Base-by-base conservation (phyloP, 345 rosid species). In the Populus davidiana region DNA sequence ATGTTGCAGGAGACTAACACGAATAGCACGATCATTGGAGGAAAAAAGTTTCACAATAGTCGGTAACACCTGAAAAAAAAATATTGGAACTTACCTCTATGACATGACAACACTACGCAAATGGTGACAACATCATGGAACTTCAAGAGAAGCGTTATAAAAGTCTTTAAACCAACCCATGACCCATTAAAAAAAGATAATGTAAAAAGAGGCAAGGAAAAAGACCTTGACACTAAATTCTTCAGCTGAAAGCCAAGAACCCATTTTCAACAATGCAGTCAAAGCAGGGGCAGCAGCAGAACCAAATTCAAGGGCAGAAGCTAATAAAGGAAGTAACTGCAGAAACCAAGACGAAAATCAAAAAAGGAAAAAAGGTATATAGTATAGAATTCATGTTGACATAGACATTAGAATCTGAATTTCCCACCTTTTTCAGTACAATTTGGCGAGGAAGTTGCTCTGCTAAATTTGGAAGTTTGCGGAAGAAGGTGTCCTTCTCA, bases 391-490 rank as follows among this genome's bases (percentile, higher is more conserved):
- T 73, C 72, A 7, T 75, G 59, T 20, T 20, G 23, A 56, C 27
- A 67, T 38, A 61, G n/a, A 77, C 80, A 77, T 44, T 69, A 36
- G 43, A 78, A 74, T 74, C 79, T 64, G 80, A 78, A 25, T 74
- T 69, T 62, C 83, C 72, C 61, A 92, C 99, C 95, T 94, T 94
- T 87, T 92, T 94, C 79, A 96, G 86, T 78, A 92, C 99, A 47
- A 94, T 96, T 85, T 88, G 95, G 36, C 98, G 95, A 82, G 99
- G 99, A 83, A 96, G 97, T 87, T 96, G 99, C 85, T 96, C 98
- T 56, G 97, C 89, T 82, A 96, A 81, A 89, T 88, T 96, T 83
- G 98, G 97, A 81, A 94, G 98, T 83, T 96, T 96, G 67, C 97
- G 97, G 84, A 96, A 94, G 89, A 96, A 96, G 68, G 97, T 88